A percentile compares a stretch with the other conserved stretches of the same genome.
Conservation (phyloP, 1,284 basidiomycete genomes). For the Ganoderma leucocontextum region DNA sequence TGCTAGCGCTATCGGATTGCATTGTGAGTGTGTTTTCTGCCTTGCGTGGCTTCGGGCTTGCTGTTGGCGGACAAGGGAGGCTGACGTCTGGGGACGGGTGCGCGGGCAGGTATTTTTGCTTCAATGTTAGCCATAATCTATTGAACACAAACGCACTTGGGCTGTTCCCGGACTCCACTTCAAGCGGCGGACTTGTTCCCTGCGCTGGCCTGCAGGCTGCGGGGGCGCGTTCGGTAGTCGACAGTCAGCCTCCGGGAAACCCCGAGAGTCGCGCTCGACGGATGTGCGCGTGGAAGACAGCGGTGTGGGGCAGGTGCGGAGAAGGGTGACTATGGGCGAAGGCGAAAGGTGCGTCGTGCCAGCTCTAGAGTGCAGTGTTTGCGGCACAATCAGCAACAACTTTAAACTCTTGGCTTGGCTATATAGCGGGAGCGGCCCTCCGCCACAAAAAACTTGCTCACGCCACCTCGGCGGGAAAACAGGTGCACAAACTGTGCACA, state of each 20-base stretch:
- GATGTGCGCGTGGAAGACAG: neutral
- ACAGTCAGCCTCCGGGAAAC: neutral
- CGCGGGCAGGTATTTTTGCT: neutral
- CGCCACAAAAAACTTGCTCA: neutral
- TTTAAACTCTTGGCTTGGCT: neutral
- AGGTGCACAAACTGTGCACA: no score
- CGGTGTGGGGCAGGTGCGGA: neutral
- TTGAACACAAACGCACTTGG: neutral
- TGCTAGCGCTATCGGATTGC: neutral
- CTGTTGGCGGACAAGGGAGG: neutral
- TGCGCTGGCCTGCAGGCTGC: neutral
- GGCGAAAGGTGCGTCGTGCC: neutral
- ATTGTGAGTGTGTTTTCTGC: constrained; percentile 5
- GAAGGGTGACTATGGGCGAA: neutral
- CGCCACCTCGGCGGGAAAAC: neutral
- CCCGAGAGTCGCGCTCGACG: neutral
- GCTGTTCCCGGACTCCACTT: neutral
- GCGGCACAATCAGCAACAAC: neutral
- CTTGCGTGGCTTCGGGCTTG: neutral
- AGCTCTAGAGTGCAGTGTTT: neutral
- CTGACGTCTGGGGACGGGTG: neutral
- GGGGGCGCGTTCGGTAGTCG: neutral
- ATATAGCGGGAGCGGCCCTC: neutral
- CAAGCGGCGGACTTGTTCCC: neutral
- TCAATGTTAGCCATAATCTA: neutral